Evolutionary conservation across 2,329 filamentous ascomycete genomes (phyloP).

Genomic region (Diaporthe ampelina): DNA sequence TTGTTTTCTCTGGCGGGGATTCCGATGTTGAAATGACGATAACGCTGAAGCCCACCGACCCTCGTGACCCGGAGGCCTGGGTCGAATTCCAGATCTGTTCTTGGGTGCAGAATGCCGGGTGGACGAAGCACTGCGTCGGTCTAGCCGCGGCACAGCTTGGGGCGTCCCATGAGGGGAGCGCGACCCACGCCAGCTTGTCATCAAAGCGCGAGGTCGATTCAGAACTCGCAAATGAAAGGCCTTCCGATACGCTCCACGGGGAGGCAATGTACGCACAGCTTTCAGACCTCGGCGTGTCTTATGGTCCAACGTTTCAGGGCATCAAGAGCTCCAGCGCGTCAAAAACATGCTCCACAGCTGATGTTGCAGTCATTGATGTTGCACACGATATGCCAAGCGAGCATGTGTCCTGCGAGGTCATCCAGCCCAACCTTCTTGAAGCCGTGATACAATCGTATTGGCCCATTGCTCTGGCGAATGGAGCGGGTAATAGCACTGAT

Average conservation of each 20-base stretch:
- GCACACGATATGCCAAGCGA: constrained; percentile 57
- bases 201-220: not conserved
- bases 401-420: not conserved
- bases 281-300: constrained; percentile 60
- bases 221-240: not conserved
- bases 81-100: constrained; percentile 70
- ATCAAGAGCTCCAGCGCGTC: constrained; percentile 59
- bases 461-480: constrained; percentile 50
- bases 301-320: constrained; percentile 66
- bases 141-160: constrained; percentile 52
- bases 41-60: constrained; percentile 59
- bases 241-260: not conserved
- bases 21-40: constrained; percentile 59
- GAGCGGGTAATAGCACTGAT: constrained; percentile 47
- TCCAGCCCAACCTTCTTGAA: constrained; percentile 58
- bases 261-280: constrained; percentile 60
- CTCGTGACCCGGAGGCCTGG: constrained; percentile 61
- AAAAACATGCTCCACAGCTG: not conserved
- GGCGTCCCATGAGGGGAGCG: no score
- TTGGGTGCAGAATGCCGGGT: constrained; percentile 64
- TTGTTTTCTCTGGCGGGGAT: constrained; percentile 55
- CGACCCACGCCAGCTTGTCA: not conserved
- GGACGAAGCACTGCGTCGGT: constrained; percentile 72
- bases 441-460: constrained; percentile 58
- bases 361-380: constrained; percentile 50